phyloP scores from a whole-genome alignment of 345 rosid species.

The Gossypium anomalum region DNA sequence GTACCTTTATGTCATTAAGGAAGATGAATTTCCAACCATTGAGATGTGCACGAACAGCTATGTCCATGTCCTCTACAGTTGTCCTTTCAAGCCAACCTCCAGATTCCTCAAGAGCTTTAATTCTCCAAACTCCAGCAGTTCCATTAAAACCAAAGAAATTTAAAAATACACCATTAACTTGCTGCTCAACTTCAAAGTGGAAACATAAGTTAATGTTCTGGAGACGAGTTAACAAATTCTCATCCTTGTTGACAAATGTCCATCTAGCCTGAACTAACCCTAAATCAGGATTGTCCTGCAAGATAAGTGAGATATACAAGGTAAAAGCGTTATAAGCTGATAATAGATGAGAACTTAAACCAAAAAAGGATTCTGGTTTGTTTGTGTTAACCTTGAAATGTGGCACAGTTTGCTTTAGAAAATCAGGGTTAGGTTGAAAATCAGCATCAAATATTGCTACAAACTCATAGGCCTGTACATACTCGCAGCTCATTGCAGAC shows the following conservation, averaged over 20 bases:
- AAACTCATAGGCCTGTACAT: constrained; percentile 67
- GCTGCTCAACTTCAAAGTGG: constrained; percentile 86
- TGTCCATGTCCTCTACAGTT: constrained; percentile 87
- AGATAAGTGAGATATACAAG: neutral
- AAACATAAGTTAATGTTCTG: constrained; percentile 77
- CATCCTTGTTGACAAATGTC: constrained; percentile 81
- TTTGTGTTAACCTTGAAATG: constrained; percentile 59
- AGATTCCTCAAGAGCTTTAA: constrained; percentile 77
- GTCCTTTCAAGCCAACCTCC: constrained; percentile 95
- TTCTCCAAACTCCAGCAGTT: constrained; percentile 90
- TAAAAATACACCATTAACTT: constrained; percentile 69
- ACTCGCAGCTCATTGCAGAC: constrained; percentile 79
- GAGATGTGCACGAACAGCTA: constrained; percentile 85
- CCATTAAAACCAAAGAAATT: constrained; percentile 90
- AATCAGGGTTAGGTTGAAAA: constrained; percentile 74
- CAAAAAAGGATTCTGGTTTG: neutral
- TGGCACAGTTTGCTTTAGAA: constrained; percentile 69
- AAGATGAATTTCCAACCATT: constrained; percentile 85
- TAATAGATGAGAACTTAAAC: neutral
- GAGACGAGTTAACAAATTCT: constrained; percentile 79
- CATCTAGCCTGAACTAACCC: constrained; percentile 86
- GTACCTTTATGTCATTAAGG: constrained; percentile 77
- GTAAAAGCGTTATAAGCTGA: neutral
- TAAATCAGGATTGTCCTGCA: constrained; percentile 62
- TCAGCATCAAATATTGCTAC: constrained; percentile 88